A percentile compares a stretch with the other conserved stretches of the same genome.
These are phyloP conservation scores for Cymbopogon flexuosus DNA, from an alignment of 202 grass and related monocot species.

Conservation along the genomic window DNA sequence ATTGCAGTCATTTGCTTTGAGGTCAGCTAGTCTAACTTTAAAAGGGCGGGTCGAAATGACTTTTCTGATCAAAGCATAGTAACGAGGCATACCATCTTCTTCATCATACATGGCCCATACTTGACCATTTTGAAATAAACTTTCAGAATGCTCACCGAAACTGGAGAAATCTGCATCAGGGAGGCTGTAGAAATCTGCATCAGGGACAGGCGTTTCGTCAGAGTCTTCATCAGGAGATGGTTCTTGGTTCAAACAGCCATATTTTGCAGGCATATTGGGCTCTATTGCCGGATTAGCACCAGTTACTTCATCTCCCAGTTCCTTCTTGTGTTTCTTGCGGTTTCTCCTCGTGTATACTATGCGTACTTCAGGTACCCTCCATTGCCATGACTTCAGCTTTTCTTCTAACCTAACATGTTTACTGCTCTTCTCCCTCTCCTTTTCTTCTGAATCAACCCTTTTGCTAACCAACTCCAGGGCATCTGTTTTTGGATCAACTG, in stretches of 20 bases:
- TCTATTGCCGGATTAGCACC: constrained; percentile 17
- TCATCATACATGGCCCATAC: constrained; percentile 70
- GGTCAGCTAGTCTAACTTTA: constrained; percentile 40
- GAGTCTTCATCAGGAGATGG: constrained; percentile 4
- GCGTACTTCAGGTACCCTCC: constrained; percentile 22
- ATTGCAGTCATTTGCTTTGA: constrained; percentile 45
- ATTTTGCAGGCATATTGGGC: not conserved
- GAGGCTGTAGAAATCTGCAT: constrained; percentile 54
- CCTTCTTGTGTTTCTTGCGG: constrained; percentile 35
- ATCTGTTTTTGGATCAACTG: constrained; percentile 24
- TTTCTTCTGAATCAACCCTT: constrained; percentile 34
- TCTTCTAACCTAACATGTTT: constrained; percentile 28
- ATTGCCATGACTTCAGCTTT: constrained; percentile 35
- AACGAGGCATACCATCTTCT: constrained; percentile 72
- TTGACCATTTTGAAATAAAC: constrained; percentile 51
- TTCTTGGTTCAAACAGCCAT: not conserved
- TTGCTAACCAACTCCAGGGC: constrained; percentile 1
- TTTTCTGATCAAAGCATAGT: constrained; percentile 52
- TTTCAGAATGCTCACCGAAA: constrained; percentile 54
- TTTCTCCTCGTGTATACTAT: constrained; percentile 50
- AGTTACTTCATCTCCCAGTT: constrained; percentile 7
- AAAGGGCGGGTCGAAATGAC: constrained; percentile 46
- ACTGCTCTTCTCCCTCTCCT: not conserved
- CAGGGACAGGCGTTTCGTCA: constrained; percentile 39
- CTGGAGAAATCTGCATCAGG: constrained; percentile 63